Evolutionary conservation across 805 yeast genomes (phyloP).

Genomic region (Wickerhamomyces chaumierensis): DNA sequence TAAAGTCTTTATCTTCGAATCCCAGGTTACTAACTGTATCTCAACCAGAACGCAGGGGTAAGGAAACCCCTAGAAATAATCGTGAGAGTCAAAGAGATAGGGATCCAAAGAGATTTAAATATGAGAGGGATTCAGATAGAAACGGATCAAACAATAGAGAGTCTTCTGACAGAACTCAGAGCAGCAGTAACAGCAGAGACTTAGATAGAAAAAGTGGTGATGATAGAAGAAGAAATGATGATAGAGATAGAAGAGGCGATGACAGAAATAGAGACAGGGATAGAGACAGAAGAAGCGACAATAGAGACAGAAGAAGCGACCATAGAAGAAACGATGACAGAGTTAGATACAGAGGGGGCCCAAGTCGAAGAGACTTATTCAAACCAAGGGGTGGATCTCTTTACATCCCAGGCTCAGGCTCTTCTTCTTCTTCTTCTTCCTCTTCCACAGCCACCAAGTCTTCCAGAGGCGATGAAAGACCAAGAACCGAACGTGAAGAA

Average conservation of each 20-base stretch:
- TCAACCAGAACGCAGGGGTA: no score
- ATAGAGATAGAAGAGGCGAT: not conserved
- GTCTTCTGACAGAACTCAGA: no score
- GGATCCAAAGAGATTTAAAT: no score
- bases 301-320: constrained; percentile 1
- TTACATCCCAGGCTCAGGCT: not conserved
- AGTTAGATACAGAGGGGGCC: not conserved
- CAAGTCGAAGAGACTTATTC: not conserved
- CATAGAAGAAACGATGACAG: no score
- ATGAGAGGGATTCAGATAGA: not conserved
- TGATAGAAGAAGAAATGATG: not conserved
- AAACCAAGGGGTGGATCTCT: not conserved
- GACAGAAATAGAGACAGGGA: not conserved
- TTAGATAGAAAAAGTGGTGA: not conserved
- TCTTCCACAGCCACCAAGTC: no score
- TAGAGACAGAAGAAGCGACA: not conserved
- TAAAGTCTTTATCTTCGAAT: no score
- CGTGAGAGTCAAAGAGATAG: no score
- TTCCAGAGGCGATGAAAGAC: no score
- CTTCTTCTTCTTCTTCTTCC: not conserved
- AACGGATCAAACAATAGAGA: no score
- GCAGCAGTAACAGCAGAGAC: not conserved
- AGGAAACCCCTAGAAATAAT: no score
- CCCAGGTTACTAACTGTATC: no score
- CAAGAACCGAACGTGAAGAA: not conserved